Base-by-base conservation (phyloP, 345 rosid genomes). In the Brassica juncea region DNA sequence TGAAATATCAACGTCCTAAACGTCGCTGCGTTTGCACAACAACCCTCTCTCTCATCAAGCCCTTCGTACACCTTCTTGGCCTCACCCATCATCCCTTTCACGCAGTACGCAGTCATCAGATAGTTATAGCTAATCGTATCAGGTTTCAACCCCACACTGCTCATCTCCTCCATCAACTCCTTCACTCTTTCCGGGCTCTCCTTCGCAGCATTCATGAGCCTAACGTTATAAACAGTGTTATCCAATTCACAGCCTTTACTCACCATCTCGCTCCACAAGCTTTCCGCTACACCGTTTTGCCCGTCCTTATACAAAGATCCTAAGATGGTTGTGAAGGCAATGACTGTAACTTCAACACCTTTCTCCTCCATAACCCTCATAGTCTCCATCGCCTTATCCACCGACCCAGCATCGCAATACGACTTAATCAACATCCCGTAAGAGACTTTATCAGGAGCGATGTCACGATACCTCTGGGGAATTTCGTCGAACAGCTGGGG, bases 341-440 rank as follows among this genome's bases (percentile, higher is more conserved):
- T 86, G 2, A 84, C 68, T 87, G 35, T 32, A 32, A 32, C 35
- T 32, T 32, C 35, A 0, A 32, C 35, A 32, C 35, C 35, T 32
- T 32, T 32, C 35, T 32, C 35, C 35, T 5, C 35, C 35, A 32
- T 32, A 32, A 32, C 83, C 39, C 74, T 74, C 85, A 93, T 65
- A 25, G 76, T 81, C 71, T 85, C 92, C 55, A 83, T 68, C 15
- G 88, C 97, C 70, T 88, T 90, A 31, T 82, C 89, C 0, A 86
- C 81, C 3, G 70, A 76, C 25, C 91, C 92, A 4, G 83, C 75
- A 66, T 90, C 92, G 27, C 97, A 91, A 42, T 87, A 88, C 1
- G 95, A 85, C 86, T 91, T 93, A 10, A 93, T 70, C 75, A 90
- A 68, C 72, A 89, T 85, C 28, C 95, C 97, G n/a, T 88, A 90